Evolutionary conservation across 352 stramenopile genomes (phyloP).

Genomic region (Globisporangium nunn): DNA sequence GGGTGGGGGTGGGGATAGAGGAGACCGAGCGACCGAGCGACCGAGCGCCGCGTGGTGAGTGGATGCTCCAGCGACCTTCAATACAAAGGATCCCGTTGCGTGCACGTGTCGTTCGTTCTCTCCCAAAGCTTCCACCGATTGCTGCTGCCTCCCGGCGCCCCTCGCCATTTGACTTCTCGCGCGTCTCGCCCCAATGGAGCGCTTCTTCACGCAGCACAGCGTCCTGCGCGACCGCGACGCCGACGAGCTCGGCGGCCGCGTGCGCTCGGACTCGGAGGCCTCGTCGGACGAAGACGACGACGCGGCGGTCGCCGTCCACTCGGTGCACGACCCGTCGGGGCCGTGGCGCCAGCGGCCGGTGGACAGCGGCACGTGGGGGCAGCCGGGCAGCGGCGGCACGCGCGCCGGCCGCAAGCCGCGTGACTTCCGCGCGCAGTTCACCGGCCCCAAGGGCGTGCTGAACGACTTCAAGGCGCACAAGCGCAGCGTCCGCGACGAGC

Average conservation of each 20-base stretch:
- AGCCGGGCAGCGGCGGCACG: constrained; percentile 25
- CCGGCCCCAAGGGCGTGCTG: constrained; percentile 75
- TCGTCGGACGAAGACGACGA: constrained; percentile 29
- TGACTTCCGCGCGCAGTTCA: constrained; percentile 57
- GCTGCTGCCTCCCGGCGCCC: background rate
- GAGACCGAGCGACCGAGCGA: too few species aligned
- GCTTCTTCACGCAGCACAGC: constrained; percentile 75
- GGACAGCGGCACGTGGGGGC: constrained; percentile 37
- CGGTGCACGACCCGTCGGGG: constrained; percentile 57
- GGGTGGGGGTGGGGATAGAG: background rate
- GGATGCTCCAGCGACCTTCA: background rate
- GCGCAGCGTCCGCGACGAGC: constrained; percentile 47
- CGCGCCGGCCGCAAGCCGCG: constrained; percentile 22
- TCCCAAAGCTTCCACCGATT: background rate
- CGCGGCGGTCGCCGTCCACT: constrained; percentile 39
- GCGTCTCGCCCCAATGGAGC: constrained; percentile 38
- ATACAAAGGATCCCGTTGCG: background rate
- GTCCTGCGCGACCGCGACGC: constrained; percentile 65
- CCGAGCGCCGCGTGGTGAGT: too few species aligned
- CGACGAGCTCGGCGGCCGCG: constrained; percentile 44
- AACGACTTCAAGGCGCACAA: constrained; percentile 83
- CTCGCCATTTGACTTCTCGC: too few species aligned
- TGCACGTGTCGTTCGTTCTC: too few species aligned
- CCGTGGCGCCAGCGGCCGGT: constrained; percentile 58
- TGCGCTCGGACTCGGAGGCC: constrained; percentile 66